These are phyloP conservation scores for Hypocreales sp. DNA, from an alignment of 2,329 filamentous ascomycete genomes.

Conservation along the genomic window DNA sequence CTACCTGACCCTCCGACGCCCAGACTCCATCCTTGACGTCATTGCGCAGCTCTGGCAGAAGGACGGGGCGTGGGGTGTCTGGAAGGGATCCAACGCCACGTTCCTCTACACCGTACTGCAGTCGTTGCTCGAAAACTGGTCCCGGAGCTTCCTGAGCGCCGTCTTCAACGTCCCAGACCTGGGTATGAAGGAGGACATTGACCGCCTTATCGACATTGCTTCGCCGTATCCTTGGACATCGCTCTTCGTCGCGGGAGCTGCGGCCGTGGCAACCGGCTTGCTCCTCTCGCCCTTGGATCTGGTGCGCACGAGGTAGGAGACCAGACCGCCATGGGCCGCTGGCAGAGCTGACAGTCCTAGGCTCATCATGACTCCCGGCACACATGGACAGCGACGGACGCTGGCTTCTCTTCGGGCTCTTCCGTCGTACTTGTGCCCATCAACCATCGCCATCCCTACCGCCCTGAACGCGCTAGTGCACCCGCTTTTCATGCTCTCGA, in stretches of 20 bases:
- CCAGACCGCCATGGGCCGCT: no score
- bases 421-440: constrained; percentile 59
- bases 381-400: constrained; percentile 59
- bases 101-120: constrained; percentile 83
- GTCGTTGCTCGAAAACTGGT: constrained; percentile 82
- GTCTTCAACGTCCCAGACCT: constrained; percentile 81
- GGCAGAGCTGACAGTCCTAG: constrained; percentile 23
- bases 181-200: constrained; percentile 59
- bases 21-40: constrained; percentile 74
- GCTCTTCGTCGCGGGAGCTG: constrained; percentile 52
- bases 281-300: constrained; percentile 79
- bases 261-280: constrained; percentile 58
- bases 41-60: constrained; percentile 79
- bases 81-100: constrained; percentile 85
- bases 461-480: constrained; percentile 75
- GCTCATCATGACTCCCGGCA: constrained; percentile 72
- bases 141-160: constrained; percentile 77
- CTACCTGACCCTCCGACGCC: constrained; percentile 54
- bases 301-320: constrained; percentile 55
- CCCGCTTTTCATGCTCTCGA: constrained; percentile 65
- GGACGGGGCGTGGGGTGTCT: constrained; percentile 81
- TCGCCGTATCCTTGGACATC: constrained; percentile 73
- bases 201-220: constrained; percentile 56
- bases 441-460: constrained; percentile 64
- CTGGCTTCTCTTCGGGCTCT: constrained; percentile 63